phyloP scores from a whole-genome alignment of 2,329 filamentous ascomycete species.

The Paecilomyces dactylethromorphus region DNA sequence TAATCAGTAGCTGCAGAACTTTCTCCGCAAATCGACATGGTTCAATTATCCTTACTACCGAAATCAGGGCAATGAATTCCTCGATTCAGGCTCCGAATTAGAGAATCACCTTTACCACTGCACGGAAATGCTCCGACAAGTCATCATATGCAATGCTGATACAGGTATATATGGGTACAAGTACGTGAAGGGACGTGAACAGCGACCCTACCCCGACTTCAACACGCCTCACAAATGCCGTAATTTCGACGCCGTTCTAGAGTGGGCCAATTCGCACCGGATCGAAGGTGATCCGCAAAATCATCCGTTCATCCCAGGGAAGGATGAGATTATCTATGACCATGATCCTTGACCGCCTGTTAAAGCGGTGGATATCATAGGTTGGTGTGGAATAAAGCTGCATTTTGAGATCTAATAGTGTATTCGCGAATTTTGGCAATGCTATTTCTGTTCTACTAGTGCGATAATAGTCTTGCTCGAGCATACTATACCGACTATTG shows the following conservation, averaged over 20 bases:
- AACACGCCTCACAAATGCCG: constrained; percentile 9
- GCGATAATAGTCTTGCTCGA: not conserved
- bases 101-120: constrained; percentile 9
- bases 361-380: not conserved
- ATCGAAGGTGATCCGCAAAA: constrained; percentile 3
- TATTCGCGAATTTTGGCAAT: not conserved
- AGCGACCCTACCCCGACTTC: constrained; percentile 7
- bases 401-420: not conserved
- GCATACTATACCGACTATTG: no score
- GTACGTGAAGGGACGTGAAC: constrained; percentile 4
- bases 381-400: not conserved
- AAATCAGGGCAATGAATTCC: constrained; percentile 5
- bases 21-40: constrained; percentile 6
- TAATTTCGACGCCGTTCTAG: constrained; percentile 5
- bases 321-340: constrained; percentile 3
- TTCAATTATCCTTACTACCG: constrained; percentile 7
- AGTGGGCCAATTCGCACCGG: constrained; percentile 3
- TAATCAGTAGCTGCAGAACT: not conserved
- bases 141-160: constrained; percentile 11
- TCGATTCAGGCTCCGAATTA: constrained; percentile 2
- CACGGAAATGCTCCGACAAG: constrained; percentile 11
- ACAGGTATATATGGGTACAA: constrained; percentile 8
- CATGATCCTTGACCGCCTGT: not conserved
- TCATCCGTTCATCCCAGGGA: not conserved
- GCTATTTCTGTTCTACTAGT: not conserved